Evolutionary conservation across 106 monocot genomes (phyloP), one percentile per base, ranked within the genome.

Genomic region (Dendrobium chrysotoxum): DNA sequence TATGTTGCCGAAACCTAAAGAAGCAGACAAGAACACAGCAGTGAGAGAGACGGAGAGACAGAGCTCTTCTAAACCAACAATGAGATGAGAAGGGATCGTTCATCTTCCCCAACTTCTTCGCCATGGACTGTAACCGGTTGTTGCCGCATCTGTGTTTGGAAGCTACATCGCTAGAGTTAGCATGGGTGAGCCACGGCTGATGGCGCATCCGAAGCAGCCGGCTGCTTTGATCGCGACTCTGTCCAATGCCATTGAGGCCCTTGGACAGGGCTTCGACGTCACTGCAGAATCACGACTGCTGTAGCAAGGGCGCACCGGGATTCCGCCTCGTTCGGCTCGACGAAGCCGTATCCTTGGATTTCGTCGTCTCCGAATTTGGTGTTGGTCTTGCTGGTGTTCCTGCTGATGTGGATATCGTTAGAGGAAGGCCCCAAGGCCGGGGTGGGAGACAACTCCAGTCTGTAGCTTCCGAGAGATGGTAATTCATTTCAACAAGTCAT

Each of bases 181-280:
- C 75, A 76, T 76, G 75, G 75, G 75, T 5, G 75, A 76, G 10
- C 75, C 44, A 26, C 10, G 46, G 75, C 46, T 77, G 71, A 47
- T 35, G 78, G 77, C 15, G 30, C n/a, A 39, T 25, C 35, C 31
- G 47, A 42, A 58, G 66, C 40, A 11, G 75, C 76, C 40, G 82
- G 87, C 80, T 16, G 83, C 87, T 17, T 54, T 90, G 78, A 74
- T 80, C 40, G 65, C 85, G 41, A 87, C 86, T 55, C 88, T 93
- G 1, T 65, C 79, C 50, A 88, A 85, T 82, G 84, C 90, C 12
- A 77, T 91, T 61, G 81, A 91, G 72, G 93, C 96, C 61, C 83
- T 96, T 21, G 96, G 96, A 17, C 89, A 93, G 2, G 96, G 96
- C 39, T 93, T 96, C 84, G 96, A 96, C 72, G 93, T 93, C 11